Evolutionary conservation across 768 basidiomycete species (phyloP), one percentile per base, ranked within the genome.

Genomic region (Gloeopeniophorella convolvens): DNA sequence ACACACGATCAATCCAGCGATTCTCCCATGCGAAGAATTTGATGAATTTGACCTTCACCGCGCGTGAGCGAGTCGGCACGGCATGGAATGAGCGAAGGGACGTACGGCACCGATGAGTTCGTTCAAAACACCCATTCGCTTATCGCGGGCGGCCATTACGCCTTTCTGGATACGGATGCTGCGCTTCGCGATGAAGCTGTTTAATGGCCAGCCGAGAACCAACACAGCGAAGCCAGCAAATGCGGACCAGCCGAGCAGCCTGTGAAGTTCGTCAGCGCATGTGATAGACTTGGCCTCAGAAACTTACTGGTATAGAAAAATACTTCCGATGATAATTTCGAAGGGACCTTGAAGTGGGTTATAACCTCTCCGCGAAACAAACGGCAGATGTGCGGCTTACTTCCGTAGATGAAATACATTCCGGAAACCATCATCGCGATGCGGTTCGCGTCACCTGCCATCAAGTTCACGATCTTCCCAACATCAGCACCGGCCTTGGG

Each of bases 401-500:
- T 76, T 61, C 82, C 80, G 50, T 87, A 89, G 26, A 85, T 67
- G 62, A 83, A 78, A 60, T 85, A 87, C 45, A 73, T 62, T 2
- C 72, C 76, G 0, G 83, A 77, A 6, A 71, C 57, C 46, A 74
- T 78, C 68, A 72, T 72, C 3, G 79, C 68, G 48, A 85, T 49
- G 35, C 74, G 68, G 60, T 82, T 84, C 2, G 82, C 80, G 62
- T 90, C 88, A 6, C 78, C 80, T 12, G 86, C 81, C 89, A 94
- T 94, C 30, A 93, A 67, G 57, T 90, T 89, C 47, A 93, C 88
- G 45, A 94, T 89, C 64, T 93, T 92, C 11, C 92, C 92, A 11
- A 87, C 74, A 62, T 91, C 87, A 7, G 92, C 92, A 13, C 89
- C 86, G 0, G 83, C 77, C 57, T 79, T 83, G 1, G 82, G 78